Conservation (phyloP, 2,329 filamentous ascomycete species). For the Penicillium hesseltinei region DNA sequence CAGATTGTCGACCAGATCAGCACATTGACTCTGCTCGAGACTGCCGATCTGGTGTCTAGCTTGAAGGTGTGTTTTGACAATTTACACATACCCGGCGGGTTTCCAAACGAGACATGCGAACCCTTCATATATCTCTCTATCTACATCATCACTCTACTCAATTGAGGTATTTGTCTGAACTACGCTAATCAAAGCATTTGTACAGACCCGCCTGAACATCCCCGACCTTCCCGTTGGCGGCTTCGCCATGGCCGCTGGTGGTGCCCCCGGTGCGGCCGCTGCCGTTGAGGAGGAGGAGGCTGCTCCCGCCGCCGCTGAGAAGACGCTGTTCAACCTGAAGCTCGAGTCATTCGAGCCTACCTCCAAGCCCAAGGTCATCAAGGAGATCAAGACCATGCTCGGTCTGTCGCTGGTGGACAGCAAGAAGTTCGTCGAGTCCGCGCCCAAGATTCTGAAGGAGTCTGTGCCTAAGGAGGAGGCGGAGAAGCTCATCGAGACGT, state of each 20-base stretch:
- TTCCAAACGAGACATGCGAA: background rate
- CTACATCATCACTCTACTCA: background rate
- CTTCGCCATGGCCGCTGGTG: constrained; percentile 70
- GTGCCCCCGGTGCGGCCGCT: constrained; percentile 60
- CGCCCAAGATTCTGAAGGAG: constrained; percentile 98
- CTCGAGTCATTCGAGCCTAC: constrained; percentile 82
- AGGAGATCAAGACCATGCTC: constrained; percentile 96
- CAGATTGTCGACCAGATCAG: constrained; percentile 98
- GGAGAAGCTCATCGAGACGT: constrained; percentile 92
- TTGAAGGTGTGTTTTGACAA: constrained; percentile 69
- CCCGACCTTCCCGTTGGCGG: constrained; percentile 94
- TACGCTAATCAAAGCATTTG: background rate
- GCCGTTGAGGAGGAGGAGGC: constrained; percentile 78
- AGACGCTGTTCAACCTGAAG: constrained; percentile 97
- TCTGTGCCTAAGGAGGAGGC: constrained; percentile 97
- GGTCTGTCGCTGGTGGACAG: constrained; percentile 95
- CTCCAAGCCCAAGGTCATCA: constrained; percentile 98
- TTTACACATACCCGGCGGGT: background rate
- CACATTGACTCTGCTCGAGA: constrained; percentile 95
- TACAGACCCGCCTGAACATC: constrained; percentile 87
- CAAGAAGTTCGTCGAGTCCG: constrained; percentile 99
- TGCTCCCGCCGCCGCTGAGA: constrained; percentile 81
- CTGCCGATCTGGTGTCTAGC: constrained; percentile 88
- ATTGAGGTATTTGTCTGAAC: background rate
- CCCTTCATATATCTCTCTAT: background rate